Evolutionary conservation across 140 eudicot genomes (phyloP).

Genomic region (Flaveria floridana): DNA sequence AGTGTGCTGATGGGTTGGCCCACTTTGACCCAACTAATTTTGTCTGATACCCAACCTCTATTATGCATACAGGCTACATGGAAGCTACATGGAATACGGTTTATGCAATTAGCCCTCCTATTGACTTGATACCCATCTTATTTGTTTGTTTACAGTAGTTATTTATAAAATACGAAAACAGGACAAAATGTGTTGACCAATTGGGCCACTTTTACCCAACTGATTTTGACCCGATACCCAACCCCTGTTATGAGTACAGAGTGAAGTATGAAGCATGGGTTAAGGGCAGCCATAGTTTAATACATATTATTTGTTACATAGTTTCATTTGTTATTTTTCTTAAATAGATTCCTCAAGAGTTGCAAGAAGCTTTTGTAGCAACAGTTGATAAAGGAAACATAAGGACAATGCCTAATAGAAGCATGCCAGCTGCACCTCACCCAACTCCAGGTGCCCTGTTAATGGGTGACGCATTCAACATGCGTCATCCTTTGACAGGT

Average conservation of each 20-base stretch:
- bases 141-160: too few species aligned
- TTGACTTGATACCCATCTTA: too few species aligned
- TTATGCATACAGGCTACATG: too few species aligned
- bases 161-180: too few species aligned
- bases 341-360: neutral
- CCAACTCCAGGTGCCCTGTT: constrained; percentile 1
- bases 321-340: neutral
- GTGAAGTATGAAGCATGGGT: neutral
- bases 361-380: neutral
- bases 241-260: neutral
- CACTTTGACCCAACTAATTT: neutral
- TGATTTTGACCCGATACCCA: neutral
- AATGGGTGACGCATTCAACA: neutral
- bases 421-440: neutral
- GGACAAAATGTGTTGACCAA: neutral
- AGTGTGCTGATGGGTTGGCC: neutral
- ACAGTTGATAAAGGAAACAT: neutral
- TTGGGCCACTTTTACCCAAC: neutral
- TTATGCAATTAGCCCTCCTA: too few species aligned
- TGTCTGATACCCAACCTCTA: neutral
- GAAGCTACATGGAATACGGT: too few species aligned
- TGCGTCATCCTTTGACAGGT: neutral
- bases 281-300: too few species aligned
- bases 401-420: neutral
- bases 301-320: neutral